Evolutionary conservation across 2,329 filamentous ascomycete genomes (phyloP).

Genomic region (Ploettnerulaceae sp.): DNA sequence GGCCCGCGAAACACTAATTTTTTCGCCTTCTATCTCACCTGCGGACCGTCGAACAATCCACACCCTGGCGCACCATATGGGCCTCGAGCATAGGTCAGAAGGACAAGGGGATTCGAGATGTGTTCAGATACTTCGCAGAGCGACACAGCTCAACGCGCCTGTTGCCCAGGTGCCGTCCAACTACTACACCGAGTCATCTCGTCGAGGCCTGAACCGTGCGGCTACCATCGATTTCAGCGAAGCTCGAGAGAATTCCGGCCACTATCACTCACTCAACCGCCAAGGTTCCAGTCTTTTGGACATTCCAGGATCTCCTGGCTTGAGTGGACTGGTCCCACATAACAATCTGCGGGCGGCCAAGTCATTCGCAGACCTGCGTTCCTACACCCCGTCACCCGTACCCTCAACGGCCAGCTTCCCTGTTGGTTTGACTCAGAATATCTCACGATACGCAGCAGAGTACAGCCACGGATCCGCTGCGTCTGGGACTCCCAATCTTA

Average conservation of each 20-base stretch:
- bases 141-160: conserved; percentile 34
- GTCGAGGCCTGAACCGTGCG: conserved; percentile 82
- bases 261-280: conserved; percentile 72
- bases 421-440: conserved; percentile 58
- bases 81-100: conserved; percentile 82
- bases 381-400: conserved; percentile 90
- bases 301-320: conserved; percentile 73
- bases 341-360: conserved; percentile 88
- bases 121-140: conserved; percentile 78
- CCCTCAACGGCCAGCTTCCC: conserved; percentile 86
- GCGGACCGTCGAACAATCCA: conserved; percentile 86
- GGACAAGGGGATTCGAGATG: conserved; percentile 83
- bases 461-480: conserved; percentile 50
- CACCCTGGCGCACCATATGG: conserved; percentile 92
- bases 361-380: conserved; percentile 92
- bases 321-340: conserved; percentile 57
- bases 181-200: conserved; percentile 67
- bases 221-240: conserved; percentile 97
- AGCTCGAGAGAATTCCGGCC: conserved; percentile 61
- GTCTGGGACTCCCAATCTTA: conserved; percentile 62
- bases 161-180: conserved; percentile 40
- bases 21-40: conserved; percentile 74
- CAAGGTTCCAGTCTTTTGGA: conserved; percentile 79
- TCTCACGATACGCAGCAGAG: conserved; percentile 53
- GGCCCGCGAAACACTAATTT: conserved; percentile 73